Evolutionary conservation across 2,329 filamentous ascomycete genomes (phyloP).

Genomic region (Penicillium italicum): DNA sequence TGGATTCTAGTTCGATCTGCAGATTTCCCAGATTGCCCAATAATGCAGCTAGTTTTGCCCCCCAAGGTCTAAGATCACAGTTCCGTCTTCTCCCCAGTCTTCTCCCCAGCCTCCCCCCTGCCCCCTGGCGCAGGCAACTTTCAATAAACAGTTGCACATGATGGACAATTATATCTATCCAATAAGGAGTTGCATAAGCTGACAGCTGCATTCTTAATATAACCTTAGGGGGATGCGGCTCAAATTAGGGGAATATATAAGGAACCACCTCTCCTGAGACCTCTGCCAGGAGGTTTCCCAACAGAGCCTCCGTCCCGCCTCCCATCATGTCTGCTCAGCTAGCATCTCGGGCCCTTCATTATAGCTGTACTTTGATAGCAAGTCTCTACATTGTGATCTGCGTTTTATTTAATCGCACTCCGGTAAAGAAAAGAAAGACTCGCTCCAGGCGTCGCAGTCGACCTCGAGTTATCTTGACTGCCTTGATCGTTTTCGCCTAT

Average conservation of each 20-base stretch:
- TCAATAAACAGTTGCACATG: not conserved
- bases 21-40: not conserved
- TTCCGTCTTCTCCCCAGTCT: no score
- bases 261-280: not conserved
- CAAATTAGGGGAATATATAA: constrained; percentile 1
- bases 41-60: not conserved
- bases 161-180: not conserved
- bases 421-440: constrained; percentile 4
- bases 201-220: not conserved
- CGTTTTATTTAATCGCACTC: not conserved
- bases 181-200: not conserved
- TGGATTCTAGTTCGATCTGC: constrained; percentile 1
- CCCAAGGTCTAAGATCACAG: not conserved
- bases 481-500: constrained; percentile 5
- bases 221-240: not conserved
- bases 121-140: not conserved
- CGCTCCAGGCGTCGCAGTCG: not conserved
- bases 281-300: not conserved
- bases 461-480: not conserved
- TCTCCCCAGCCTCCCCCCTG: constrained; percentile 6
- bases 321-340: constrained; percentile 2
- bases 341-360: not conserved
- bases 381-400: constrained; percentile 1
- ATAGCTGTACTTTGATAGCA: constrained; percentile 3
- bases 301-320: not conserved